phyloP scores from a whole-genome alignment of 352 stramenopile species.

The Elongisporangium anandrum region DNA sequence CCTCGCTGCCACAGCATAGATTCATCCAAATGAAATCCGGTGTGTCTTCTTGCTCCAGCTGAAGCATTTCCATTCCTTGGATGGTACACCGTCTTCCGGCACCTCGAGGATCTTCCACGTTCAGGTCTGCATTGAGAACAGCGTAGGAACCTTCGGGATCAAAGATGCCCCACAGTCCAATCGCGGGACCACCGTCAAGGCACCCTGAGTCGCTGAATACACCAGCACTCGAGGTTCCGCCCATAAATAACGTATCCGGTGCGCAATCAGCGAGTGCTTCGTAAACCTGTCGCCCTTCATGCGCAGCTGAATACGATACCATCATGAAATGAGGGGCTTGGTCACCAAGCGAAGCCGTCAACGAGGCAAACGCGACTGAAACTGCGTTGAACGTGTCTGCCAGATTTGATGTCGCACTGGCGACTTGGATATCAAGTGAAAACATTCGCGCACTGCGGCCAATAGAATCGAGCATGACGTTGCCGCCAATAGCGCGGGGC shows the following conservation, averaged over 20 bases:
- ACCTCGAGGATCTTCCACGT: slow-evolving; percentile 51
- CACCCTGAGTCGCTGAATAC: slow-evolving; percentile 46
- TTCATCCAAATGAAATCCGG: slow-evolving; percentile 82
- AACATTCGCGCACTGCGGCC: neutral
- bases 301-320: slow-evolving; percentile 67
- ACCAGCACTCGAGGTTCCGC: slow-evolving; percentile 62
- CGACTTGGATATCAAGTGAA: slow-evolving; percentile 58
- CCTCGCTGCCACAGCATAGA: slow-evolving; percentile 49
- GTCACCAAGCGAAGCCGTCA: slow-evolving; percentile 52
- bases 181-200: slow-evolving; percentile 27
- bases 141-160: slow-evolving; percentile 80
- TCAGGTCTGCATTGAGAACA: slow-evolving; percentile 67
- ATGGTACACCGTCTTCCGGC: slow-evolving; percentile 55
- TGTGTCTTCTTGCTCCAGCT: slow-evolving; percentile 69
- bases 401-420: slow-evolving; percentile 61
- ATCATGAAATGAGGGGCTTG: slow-evolving; percentile 76
- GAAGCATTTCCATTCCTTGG: slow-evolving; percentile 64
- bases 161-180: slow-evolving; percentile 80
- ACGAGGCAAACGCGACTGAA: slow-evolving; percentile 49
- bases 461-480: neutral
- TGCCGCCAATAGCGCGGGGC: neutral
- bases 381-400: slow-evolving; percentile 48
- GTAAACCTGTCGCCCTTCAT: slow-evolving; percentile 50
- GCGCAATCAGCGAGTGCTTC: slow-evolving; percentile 52
- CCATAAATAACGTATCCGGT: slow-evolving; percentile 80